A percentile compares a stretch with the other conserved stretches of the same genome.
phyloP scores from a whole-genome alignment of 2,329 filamentous ascomycete genomes.

The Magnaporthiopsis incrustans region DNA sequence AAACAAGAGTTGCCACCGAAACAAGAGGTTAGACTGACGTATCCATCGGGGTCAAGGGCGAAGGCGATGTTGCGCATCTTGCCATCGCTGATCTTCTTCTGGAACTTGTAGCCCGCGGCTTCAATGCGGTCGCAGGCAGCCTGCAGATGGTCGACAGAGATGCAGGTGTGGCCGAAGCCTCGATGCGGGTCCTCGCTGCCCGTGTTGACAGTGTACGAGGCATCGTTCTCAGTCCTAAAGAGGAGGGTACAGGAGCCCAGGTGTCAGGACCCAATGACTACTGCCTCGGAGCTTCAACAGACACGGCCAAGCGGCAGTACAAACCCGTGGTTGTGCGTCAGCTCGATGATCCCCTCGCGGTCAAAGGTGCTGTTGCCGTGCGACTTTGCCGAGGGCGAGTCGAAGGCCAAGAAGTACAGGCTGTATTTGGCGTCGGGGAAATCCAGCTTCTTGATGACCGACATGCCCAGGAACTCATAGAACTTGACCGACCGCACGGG shows the following conservation, averaged over 20 bases:
- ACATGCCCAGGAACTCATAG: slow-evolving; percentile 89
- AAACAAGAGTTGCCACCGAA: neutral
- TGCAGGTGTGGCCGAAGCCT: slow-evolving; percentile 79
- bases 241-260: neutral
- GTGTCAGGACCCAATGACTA: neutral
- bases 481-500: slow-evolving; percentile 85
- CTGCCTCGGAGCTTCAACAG: neutral
- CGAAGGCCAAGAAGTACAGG: slow-evolving; percentile 90
- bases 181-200: slow-evolving; percentile 85
- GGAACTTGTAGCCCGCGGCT: slow-evolving; percentile 84
- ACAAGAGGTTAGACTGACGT: slow-evolving; percentile 24
- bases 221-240: slow-evolving; percentile 73
- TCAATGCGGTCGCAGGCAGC: slow-evolving; percentile 84
- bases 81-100: slow-evolving; percentile 89
- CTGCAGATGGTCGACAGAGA: slow-evolving; percentile 77
- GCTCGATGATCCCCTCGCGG: slow-evolving; percentile 82
- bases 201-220: slow-evolving; percentile 71
- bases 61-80: slow-evolving; percentile 86
- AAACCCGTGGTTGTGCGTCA: slow-evolving; percentile 51
- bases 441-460: slow-evolving; percentile 68
- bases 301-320: neutral
- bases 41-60: slow-evolving; percentile 77
- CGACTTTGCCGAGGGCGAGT: slow-evolving; percentile 67
- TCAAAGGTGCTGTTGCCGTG: slow-evolving; percentile 65
- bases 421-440: slow-evolving; percentile 89